Percentiles rank a stretch among this genome's conserved stretches.
Conservation (phyloP, 2,329 filamentous ascomycete genomes). For the Ceratocystis eucalypticola region DNA sequence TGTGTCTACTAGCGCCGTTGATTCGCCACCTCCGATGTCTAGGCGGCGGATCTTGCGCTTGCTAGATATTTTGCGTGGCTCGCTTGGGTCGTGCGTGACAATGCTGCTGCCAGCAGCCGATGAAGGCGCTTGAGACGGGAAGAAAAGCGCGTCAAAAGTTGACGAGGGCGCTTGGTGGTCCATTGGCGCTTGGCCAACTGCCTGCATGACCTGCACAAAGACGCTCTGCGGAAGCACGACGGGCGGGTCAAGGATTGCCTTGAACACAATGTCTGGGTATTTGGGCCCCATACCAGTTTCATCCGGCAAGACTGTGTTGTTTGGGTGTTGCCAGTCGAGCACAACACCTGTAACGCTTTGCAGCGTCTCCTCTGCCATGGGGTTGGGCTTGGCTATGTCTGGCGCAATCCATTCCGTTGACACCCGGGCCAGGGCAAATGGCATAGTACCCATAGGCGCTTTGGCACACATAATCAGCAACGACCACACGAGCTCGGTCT, state of each 20-base stretch:
- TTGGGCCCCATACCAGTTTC: constrained; percentile 36
- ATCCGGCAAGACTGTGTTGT: constrained; percentile 44
- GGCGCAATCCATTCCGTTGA: constrained; percentile 63
- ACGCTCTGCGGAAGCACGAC: constrained; percentile 53
- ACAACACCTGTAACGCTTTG: constrained; percentile 29
- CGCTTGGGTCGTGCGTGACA: constrained; percentile 41
- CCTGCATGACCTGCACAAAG: constrained; percentile 47
- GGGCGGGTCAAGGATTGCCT: constrained; percentile 60
- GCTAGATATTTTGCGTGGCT: constrained; percentile 39
- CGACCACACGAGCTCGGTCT: constrained; percentile 45
- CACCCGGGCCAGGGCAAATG: constrained; percentile 34
- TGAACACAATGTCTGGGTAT: constrained; percentile 59
- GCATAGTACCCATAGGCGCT: constrained; percentile 36
- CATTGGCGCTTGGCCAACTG: constrained; percentile 28
- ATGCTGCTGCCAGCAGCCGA: constrained; percentile 18
- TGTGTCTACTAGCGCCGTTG: constrained; percentile 29
- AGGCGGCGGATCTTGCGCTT: constrained; percentile 26
- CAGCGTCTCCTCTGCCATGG: constrained; percentile 32
- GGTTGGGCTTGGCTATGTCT: constrained; percentile 45
- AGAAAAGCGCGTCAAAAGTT: constrained; percentile 45
- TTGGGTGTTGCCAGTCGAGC: constrained; percentile 61
- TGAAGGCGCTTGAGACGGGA: constrained; percentile 35
- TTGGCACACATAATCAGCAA: constrained; percentile 53
- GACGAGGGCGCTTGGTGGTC: constrained; percentile 34
- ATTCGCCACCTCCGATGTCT: constrained; percentile 13